A percentile compares a stretch with the other conserved stretches of the same genome.
Evolutionary conservation across 176 grass and related monocot genomes (phyloP).

Genomic region (Zea luxurians): DNA sequence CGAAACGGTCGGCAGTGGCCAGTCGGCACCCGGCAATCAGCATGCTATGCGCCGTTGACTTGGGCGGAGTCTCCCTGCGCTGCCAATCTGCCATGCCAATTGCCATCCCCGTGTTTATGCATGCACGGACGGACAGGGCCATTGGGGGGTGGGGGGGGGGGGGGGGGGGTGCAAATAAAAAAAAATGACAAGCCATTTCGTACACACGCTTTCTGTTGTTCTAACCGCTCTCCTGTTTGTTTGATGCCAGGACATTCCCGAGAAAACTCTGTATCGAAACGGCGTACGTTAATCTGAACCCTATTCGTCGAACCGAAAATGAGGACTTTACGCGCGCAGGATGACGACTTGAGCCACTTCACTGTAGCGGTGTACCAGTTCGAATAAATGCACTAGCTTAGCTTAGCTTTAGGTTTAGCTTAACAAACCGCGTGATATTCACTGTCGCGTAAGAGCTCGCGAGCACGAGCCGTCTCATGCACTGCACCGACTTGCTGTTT

Average conservation of each 20-base stretch:
- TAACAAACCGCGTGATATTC: neutral
- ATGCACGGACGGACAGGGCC: neutral
- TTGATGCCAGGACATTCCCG: neutral
- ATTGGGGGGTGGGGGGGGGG: no score
- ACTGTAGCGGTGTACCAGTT: neutral
- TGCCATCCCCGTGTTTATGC: neutral
- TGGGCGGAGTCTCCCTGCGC: neutral
- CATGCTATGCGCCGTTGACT: neutral
- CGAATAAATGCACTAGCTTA: neutral
- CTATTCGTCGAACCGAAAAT: neutral
- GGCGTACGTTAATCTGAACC: neutral
- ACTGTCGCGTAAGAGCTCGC: neutral
- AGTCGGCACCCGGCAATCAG: neutral
- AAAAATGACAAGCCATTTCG: no score
- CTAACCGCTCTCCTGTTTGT: neutral
- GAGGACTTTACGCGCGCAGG: slow-evolving; percentile 2
- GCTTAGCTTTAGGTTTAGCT: neutral
- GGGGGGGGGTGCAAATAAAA: no score
- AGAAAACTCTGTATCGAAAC: neutral
- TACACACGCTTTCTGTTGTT: neutral
- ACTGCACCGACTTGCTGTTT: neutral
- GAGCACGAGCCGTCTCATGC: neutral
- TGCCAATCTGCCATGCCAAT: no score
- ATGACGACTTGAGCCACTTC: neutral
- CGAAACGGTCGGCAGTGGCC: neutral